phyloP scores from a whole-genome alignment of 148 eudicot genomes.

The Arctostaphylos glauca region DNA sequence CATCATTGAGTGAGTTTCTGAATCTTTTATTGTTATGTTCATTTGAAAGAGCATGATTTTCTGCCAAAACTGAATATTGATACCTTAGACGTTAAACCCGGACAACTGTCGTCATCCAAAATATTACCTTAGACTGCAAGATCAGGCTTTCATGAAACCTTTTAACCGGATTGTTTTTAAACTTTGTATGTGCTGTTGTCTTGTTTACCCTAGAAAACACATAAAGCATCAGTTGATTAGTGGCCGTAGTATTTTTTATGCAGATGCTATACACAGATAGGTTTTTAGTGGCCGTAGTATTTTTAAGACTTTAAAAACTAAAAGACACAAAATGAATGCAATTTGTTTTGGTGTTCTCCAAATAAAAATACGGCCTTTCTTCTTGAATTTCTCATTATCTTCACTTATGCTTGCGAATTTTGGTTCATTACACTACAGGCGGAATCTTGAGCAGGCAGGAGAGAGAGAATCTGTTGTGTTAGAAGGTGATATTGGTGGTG shows the following conservation, averaged over 20 bases:
- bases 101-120: neutral
- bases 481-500: constrained; percentile 96
- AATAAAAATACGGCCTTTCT: too few relatives aligned
- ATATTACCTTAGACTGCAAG: neutral
- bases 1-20: constrained; percentile 70
- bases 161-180: neutral
- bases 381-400: neutral
- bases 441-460: constrained; percentile 88
- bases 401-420: neutral
- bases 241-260: neutral
- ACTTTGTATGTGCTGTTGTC: neutral
- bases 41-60: neutral
- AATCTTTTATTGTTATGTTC: neutral
- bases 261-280: neutral
- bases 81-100: neutral
- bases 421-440: constrained; percentile 40
- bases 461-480: constrained; percentile 66
- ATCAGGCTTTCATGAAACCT: neutral
- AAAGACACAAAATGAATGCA: neutral
- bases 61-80: neutral
- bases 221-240: neutral
- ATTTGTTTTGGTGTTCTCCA: neutral
- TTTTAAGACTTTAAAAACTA: too few relatives aligned
- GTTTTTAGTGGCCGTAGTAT: too few relatives aligned
- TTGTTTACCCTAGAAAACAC: constrained; percentile 1